These are phyloP conservation scores for Suhomyces kunorum DNA, from an alignment of 1,139 yeast species.

Conservation along the genomic window DNA sequence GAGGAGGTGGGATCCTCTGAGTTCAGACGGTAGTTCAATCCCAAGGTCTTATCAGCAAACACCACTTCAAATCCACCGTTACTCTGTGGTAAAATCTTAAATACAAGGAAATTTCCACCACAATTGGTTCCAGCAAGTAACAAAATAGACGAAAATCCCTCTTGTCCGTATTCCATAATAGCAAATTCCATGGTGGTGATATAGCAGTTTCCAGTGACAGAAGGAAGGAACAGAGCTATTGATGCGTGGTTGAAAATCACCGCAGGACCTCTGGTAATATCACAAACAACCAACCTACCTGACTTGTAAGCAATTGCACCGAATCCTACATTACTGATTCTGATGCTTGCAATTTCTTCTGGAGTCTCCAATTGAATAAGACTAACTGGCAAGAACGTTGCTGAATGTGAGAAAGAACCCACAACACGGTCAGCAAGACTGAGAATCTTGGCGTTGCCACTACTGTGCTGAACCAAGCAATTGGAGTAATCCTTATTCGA, in stretches of 20 bases:
- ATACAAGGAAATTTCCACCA: constrained; percentile 70
- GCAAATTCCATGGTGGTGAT: constrained; percentile 72
- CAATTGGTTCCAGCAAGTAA: constrained; percentile 75
- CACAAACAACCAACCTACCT: constrained; percentile 76
- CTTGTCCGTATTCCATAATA: constrained; percentile 67
- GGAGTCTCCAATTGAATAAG: constrained; percentile 46
- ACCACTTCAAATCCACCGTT: constrained; percentile 70
- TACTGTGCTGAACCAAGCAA: constrained; percentile 37
- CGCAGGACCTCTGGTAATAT: constrained; percentile 79
- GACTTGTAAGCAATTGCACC: constrained; percentile 78
- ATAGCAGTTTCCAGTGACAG: constrained; percentile 35
- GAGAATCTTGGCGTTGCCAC: constrained; percentile 39
- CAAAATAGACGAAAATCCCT: constrained; percentile 67
- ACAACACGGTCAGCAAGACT: constrained; percentile 34
- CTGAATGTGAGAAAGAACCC: constrained; percentile 34
- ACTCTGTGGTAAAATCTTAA: constrained; percentile 65
- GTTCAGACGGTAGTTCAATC: constrained; percentile 37
- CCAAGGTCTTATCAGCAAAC: constrained; percentile 50
- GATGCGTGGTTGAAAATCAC: constrained; percentile 59
- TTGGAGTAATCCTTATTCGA: constrained; percentile 26
- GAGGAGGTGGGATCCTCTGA: constrained; percentile 48
- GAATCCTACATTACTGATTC: constrained; percentile 78
- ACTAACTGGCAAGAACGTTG: constrained; percentile 64
- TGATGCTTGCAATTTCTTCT: constrained; percentile 57
- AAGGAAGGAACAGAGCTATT: constrained; percentile 41